A percentile compares a stretch with the other conserved stretches of the same genome.
These are phyloP conservation scores for Moesziomyces globuligerus DNA, from an alignment of 1,284 basidiomycete genomes.

Conservation along the genomic window DNA sequence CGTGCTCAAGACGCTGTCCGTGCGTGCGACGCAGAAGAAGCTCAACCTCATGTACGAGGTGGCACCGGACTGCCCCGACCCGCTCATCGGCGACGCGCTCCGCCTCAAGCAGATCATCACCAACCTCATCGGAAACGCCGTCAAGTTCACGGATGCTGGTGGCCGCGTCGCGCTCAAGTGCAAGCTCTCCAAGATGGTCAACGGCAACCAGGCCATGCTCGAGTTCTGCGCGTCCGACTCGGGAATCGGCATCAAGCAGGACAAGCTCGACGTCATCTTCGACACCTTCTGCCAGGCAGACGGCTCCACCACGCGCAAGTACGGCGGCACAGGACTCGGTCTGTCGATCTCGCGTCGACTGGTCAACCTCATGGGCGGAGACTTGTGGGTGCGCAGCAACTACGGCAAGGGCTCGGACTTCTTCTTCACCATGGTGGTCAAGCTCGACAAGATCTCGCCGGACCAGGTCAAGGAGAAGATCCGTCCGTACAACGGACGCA, in stretches of 20 bases:
- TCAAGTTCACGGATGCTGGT: conserved; percentile 81
- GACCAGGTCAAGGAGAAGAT: conserved; percentile 64
- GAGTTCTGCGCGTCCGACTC: conserved; percentile 98
- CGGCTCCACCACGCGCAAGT: conserved; percentile 77
- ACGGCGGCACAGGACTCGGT: conserved; percentile 97
- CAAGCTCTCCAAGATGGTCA: conserved; percentile 75
- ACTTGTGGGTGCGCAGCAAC: conserved; percentile 97
- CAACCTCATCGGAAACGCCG: conserved; percentile 62
- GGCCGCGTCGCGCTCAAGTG: conserved; percentile 93
- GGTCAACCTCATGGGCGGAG: conserved; percentile 96
- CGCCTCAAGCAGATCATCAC: conserved; percentile 71
- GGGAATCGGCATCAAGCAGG: conserved; percentile 98
- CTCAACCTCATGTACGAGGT: conserved; percentile 97
- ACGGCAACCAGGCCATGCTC: conserved; percentile 81
- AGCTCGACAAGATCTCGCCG: conserved; percentile 59
- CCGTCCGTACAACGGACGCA: conserved; percentile 61
- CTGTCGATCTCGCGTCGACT: conserved; percentile 78
- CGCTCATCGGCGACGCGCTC: conserved; percentile 94
- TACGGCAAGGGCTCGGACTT: conserved; percentile 89
- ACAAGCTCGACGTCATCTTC: conserved; percentile 98
- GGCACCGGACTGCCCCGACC: conserved; percentile 93
- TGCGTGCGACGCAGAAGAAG: conserved; percentile 96
- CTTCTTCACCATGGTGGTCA: conserved; percentile 84
- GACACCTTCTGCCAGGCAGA: conserved; percentile 99
- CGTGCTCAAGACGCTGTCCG: conserved; percentile 96